Base-by-base conservation (phyloP, 805 yeast genomes). In the Pichia eremophila region DNA sequence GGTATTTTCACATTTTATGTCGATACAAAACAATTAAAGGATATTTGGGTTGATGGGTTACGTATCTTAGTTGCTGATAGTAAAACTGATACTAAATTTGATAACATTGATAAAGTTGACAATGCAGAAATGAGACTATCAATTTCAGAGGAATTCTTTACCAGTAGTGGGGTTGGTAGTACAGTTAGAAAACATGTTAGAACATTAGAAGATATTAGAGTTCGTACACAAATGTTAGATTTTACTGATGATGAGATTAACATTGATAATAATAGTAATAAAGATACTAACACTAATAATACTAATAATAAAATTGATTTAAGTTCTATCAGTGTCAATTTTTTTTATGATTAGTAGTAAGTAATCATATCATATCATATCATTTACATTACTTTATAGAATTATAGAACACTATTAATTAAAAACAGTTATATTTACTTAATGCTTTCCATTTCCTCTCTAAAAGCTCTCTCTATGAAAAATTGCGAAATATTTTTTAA, bases 11-110 rank as follows among this genome's bases (percentile, higher is more conserved):
- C 71, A n/a, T 82, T 85, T 56, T 85, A 74, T 59, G 76, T 85
- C 14, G 90, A 84, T 49, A 81, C 86, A 1, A 74, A 75, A 52
- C 86, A 82, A 43, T 73, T 78, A 43, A 78, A 83, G 40, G 77
- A 75, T 46, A 76, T 81, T 8, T 87, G 95, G 95, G 66, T 83
- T 35, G 95, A 87, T 64, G 95, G 95, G 0, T 62, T 86, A 46
- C 78, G 77, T 56, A 65, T 79, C 59, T 58, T 78, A 35, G 66
- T 72, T 19, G 68, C 70, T 46, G 55, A 58, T 15, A 69, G 57
- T 44, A 59, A 55, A 22, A 51, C 74, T 17, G 73, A 80, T 1
- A 41, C 9, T 9, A 41, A 10, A 22, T 5, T 7, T 22, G 25
- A 22, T 22, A 11, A 15, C 3, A 22, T 5, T 22, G 8, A 27